Percentiles rank a stretch among this genome's conserved stretches.
phyloP scores from a whole-genome alignment of 768 basidiomycete genomes.

The Lactarius sanguifluus region DNA sequence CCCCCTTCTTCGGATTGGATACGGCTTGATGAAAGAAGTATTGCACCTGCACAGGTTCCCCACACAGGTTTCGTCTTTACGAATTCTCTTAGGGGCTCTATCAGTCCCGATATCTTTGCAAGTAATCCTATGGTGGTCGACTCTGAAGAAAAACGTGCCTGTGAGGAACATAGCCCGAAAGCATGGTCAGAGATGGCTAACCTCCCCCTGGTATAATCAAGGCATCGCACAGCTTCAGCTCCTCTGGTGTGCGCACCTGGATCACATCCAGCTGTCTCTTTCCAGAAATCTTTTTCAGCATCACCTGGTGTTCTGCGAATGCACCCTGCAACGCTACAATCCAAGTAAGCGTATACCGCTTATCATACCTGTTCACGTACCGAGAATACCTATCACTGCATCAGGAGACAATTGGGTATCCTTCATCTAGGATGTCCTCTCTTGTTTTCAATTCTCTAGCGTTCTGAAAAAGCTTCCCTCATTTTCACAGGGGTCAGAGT shows the following conservation, averaged over 20 bases:
- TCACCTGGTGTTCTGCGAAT: slow-evolving; percentile 81
- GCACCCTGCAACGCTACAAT: slow-evolving; percentile 85
- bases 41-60: slow-evolving; percentile 97
- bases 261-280: slow-evolving; percentile 47
- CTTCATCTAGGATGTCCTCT: slow-evolving; percentile 25
- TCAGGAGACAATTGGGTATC: slow-evolving; percentile 17
- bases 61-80: slow-evolving; percentile 75
- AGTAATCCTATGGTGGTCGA: slow-evolving; percentile 89
- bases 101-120: slow-evolving; percentile 68
- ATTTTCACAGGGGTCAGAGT: neutral
- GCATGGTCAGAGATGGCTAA: slow-evolving; percentile 28
- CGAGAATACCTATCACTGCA: slow-evolving; percentile 29
- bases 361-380: slow-evolving; percentile 6
- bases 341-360: neutral
- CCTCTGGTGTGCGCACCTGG: slow-evolving; percentile 72
- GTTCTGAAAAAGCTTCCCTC: neutral
- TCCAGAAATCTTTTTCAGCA: slow-evolving; percentile 57
- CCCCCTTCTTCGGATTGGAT: slow-evolving; percentile 78
- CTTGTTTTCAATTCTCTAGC: neutral
- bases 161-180: neutral
- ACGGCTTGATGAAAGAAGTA: slow-evolving; percentile 75
- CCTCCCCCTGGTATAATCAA: slow-evolving; percentile 94
- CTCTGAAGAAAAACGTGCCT: slow-evolving; percentile 48
- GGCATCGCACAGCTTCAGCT: slow-evolving; percentile 74
- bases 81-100: slow-evolving; percentile 78